Evolutionary conservation across 2,329 filamentous ascomycete species (phyloP).

Genomic region (Trichoderma hamatum): DNA sequence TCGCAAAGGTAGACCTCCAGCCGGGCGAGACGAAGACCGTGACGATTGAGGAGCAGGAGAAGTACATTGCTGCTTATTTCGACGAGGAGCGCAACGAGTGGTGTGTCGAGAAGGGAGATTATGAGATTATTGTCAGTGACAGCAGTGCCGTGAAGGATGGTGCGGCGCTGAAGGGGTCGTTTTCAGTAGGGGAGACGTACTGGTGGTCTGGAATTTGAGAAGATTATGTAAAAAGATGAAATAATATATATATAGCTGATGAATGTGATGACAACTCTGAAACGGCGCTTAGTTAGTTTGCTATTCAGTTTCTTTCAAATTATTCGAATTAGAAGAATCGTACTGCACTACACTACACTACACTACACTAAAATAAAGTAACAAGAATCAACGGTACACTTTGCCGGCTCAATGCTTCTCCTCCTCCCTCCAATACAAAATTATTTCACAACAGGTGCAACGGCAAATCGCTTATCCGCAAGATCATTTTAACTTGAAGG

Average conservation of each 20-base stretch:
- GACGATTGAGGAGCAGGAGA: constrained; percentile 60
- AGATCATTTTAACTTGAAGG: background rate
- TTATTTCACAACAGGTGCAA: background rate
- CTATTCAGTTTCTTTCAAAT: background rate
- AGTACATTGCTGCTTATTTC: constrained; percentile 70
- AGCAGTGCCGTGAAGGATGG: constrained; percentile 55
- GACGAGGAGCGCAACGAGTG: constrained; percentile 68
- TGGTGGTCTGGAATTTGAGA: constrained; percentile 56
- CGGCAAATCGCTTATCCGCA: background rate
- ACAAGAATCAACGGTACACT: background rate
- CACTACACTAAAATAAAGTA: no score
- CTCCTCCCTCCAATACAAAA: background rate
- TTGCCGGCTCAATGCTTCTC: background rate
- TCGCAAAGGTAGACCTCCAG: constrained; percentile 64
- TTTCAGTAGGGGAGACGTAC: constrained; percentile 62
- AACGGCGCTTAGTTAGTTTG: background rate
- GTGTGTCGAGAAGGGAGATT: constrained; percentile 67
- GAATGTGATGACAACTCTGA: background rate
- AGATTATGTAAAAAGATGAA: background rate
- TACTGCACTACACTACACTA: constrained; percentile 1
- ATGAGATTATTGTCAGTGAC: constrained; percentile 63
- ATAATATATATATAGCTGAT: no score
- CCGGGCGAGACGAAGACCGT: constrained; percentile 62
- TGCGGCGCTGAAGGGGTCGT: constrained; percentile 53
- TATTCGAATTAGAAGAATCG: background rate